Evolutionary conservation across 805 yeast species (phyloP), one percentile per base, ranked within the genome.

Genomic region (Millerago galiae): DNA sequence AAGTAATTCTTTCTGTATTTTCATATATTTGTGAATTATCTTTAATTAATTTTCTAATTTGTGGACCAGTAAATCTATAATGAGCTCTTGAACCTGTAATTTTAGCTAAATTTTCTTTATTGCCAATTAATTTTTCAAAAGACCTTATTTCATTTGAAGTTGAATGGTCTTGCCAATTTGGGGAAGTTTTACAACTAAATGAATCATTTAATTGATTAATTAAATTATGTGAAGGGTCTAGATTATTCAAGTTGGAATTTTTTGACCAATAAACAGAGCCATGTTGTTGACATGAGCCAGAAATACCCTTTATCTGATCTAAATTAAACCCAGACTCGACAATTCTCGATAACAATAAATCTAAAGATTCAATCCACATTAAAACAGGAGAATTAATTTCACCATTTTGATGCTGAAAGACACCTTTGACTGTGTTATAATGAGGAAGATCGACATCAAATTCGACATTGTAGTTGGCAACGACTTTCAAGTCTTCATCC

Each of bases 131-230:
- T 1, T 59, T 58, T 54, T 86, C 93, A 53, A 87, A 81, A 28
- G 60, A 70, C 25, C 66, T 56, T 43, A 85, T 70, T 58, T 89
- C 95, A 16, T 68, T 62, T 4, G 77, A 82, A 0, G 97, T 89
- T 18, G 93, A 82, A 57, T 87, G 95, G 56, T 89, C 96, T 62
- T 89, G 97, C 97, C 97, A 89, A 58, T 90, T 89, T 8, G 96
- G 95, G 5, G 95, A 81, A 33, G 70, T 70, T 6, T 71, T 67
- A 51, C 79, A 71, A 2, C 91, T 68, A 50, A 86, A 81, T 2
- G 83, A 82, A 1, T 51, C 70, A 16, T 54, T 51, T 31, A 84
- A 53, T 47, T 74, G 84, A 2, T 66, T 70, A 30, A 67, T 57
- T 38, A 85, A 63, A 2, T 54, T 38, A 5, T 50, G 45, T 0